Evolutionary conservation across 371 early-diverging fungal genomes (phyloP).

Genomic region (Saksenaea oblongispora): DNA sequence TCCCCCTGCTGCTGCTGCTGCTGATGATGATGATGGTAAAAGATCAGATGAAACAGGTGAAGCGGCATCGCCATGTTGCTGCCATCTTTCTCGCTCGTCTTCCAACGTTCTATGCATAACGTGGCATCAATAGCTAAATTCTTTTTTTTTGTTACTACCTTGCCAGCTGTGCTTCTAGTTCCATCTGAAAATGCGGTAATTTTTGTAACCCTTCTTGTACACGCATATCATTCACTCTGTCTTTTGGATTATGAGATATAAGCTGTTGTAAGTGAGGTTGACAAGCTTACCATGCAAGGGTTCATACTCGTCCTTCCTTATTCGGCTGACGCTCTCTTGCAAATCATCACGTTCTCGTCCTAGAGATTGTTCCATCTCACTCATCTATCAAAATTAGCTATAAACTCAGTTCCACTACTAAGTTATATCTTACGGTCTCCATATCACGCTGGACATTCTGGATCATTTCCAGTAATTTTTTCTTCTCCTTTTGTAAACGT

Average conservation of each 20-base stretch:
- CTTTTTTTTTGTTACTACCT: constrained; percentile 17
- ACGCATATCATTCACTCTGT: constrained; percentile 44
- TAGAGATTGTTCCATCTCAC: constrained; percentile 32
- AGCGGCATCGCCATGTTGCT: constrained; percentile 16
- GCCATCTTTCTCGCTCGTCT: constrained; percentile 48
- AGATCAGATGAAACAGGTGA: neutral
- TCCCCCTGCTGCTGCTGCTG: neutral
- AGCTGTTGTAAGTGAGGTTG: neutral
- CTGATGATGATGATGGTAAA: neutral
- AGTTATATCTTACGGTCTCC: constrained; percentile 25
- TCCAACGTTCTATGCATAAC: constrained; percentile 28
- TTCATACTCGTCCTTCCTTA: constrained; percentile 40
- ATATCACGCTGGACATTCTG: constrained; percentile 46
- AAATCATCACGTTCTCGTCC: constrained; percentile 40
- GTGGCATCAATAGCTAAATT: neutral
- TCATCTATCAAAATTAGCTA: constrained; percentile 12
- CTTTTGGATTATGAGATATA: constrained; percentile 15
- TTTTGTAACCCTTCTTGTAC: constrained; percentile 28
- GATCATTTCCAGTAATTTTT: constrained; percentile 40
- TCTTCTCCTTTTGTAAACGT: constrained; percentile 38
- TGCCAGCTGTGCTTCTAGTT: constrained; percentile 47
- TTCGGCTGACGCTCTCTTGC: constrained; percentile 20
- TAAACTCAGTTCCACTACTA: neutral
- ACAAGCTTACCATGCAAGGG: constrained; percentile 41
- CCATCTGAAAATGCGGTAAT: constrained; percentile 48